Base-by-base conservation (phyloP, 2,329 filamentous ascomycete genomes). In the Clarireedia paspali region DNA sequence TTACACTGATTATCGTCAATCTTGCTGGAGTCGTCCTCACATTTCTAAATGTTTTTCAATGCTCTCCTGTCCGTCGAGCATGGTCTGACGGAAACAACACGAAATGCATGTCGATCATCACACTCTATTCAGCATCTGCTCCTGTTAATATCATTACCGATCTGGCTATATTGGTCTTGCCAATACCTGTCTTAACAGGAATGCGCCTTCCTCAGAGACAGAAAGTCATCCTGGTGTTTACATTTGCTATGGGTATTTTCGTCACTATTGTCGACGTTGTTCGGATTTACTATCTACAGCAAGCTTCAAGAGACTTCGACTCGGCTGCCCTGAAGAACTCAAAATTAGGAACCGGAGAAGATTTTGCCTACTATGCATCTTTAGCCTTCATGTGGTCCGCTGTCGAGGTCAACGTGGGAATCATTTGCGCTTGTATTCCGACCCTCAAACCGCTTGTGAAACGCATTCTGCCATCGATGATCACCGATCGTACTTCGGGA, bases 131-230 rank as follows among this genome's bases (percentile, higher is more conserved):
- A 2, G 83, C 82, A 23, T 92, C 91, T 5, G 88, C 91, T 0
- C 91, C 92, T 0, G 82, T 96, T 68, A 96, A 96, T 72, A 89
- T 96, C 63, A 85, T 95, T 59, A 95, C 91, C 20, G 91, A 96
- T 67, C 76, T 96, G 55, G 88, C 89, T 45, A 90, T 96, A 50
- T 76, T 97, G 30, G 86, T 94, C 45, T 75, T 96, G 10, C 91
- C 92, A 0, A 89, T 96, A 65, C 91, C 91, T 1, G 88, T 96
- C 9, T 75, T 96, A 20, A 95, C 91, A 0, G 80, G 85, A 53
- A 94, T 96, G 87, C 84, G 85, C 48, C 73, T 97, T 9, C 92
- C 91, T 0, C 81, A 76, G 57, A 88, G 89, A 58, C 91, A 96
- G 68, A 96, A 96, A 72, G 83, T 86, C 2, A 94, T 96, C 47